A percentile compares a stretch with the other conserved stretches of the same genome.
phyloP scores from a whole-genome alignment of 495 filamentous ascomycete genomes.

The Penicillium pancosmium region DNA sequence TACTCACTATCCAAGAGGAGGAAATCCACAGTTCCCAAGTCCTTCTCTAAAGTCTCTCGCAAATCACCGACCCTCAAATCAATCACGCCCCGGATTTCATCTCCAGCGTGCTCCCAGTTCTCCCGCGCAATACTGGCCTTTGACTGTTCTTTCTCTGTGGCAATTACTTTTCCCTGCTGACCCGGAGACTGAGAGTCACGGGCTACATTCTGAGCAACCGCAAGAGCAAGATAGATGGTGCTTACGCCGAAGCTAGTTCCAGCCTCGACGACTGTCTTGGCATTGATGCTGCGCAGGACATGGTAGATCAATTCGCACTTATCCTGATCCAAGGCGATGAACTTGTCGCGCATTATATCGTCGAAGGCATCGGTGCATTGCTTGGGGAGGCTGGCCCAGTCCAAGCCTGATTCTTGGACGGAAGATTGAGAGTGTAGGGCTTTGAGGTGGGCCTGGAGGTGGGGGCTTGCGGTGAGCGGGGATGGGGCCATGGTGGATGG shows the following conservation, averaged over 20 bases:
- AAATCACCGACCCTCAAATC: constrained; percentile 60
- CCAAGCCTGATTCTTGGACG: constrained; percentile 32
- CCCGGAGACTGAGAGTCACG: neutral
- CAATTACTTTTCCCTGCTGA: constrained; percentile 49
- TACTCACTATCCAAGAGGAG: constrained; percentile 59
- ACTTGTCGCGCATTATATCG: constrained; percentile 50
- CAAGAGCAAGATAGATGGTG: constrained; percentile 62
- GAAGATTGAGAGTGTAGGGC: constrained; percentile 33
- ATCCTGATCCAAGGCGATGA: constrained; percentile 58
- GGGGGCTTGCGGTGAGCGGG: constrained; percentile 18
- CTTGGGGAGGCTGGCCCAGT: constrained; percentile 15
- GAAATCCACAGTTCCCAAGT: constrained; percentile 53
- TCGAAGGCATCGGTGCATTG: constrained; percentile 30
- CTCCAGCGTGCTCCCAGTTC: constrained; percentile 52
- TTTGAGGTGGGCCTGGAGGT: constrained; percentile 27
- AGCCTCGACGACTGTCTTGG: constrained; percentile 55
- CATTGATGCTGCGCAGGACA: constrained; percentile 43
- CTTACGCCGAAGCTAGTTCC: constrained; percentile 63
- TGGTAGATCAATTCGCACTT: constrained; percentile 59
- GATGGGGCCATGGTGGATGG: constrained; percentile 17
- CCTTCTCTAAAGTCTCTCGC: constrained; percentile 49
- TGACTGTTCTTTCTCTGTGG: constrained; percentile 56
- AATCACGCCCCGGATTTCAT: constrained; percentile 45
- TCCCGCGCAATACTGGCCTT: constrained; percentile 50
- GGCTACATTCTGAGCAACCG: constrained; percentile 41